Percentiles rank a stretch among this genome's conserved stretches.
Conservation (phyloP, 352 stramenopile genomes). For the Phytophthora hibernalis region DNA sequence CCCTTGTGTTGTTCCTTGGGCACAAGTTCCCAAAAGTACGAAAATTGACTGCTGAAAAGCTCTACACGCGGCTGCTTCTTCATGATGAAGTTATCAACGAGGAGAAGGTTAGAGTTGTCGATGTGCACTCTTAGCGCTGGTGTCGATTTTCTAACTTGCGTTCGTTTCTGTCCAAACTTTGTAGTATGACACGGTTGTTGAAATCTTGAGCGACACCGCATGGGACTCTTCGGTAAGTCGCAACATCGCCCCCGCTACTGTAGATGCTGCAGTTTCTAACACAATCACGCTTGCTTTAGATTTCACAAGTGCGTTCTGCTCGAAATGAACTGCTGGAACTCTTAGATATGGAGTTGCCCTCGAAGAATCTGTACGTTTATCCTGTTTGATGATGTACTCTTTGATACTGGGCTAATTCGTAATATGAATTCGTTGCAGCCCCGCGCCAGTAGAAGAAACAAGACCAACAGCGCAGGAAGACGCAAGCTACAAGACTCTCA, state of each 20-base stretch:
- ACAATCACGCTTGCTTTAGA: constrained; percentile 32
- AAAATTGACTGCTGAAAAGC: constrained; percentile 80
- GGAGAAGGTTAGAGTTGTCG: constrained; percentile 53
- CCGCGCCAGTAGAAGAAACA: not conserved
- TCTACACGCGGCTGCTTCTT: constrained; percentile 85
- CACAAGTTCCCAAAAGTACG: constrained; percentile 90
- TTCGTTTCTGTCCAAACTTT: constrained; percentile 13
- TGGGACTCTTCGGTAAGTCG: constrained; percentile 78
- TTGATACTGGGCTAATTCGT: not conserved
- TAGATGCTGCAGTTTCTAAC: not conserved
- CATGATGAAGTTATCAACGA: constrained; percentile 76
- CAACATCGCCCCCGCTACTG: not conserved
- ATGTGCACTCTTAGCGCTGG: not conserved
- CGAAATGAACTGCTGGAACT: constrained; percentile 71
- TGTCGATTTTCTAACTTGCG: constrained; percentile 2
- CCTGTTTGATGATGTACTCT: too few relatives aligned
- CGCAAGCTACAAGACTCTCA: constrained; percentile 62
- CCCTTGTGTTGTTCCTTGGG: constrained; percentile 76
- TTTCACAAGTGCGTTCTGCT: constrained; percentile 55
- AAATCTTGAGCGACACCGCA: constrained; percentile 79
- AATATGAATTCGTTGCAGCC: not conserved
- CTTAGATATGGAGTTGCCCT: constrained; percentile 64
- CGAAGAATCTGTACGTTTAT: constrained; percentile 63
- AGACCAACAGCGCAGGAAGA: constrained; percentile 15
- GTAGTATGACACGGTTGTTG: constrained; percentile 78